phyloP scores from a whole-genome alignment of 257 asterid genomes.

The Capsicum pubescens region DNA sequence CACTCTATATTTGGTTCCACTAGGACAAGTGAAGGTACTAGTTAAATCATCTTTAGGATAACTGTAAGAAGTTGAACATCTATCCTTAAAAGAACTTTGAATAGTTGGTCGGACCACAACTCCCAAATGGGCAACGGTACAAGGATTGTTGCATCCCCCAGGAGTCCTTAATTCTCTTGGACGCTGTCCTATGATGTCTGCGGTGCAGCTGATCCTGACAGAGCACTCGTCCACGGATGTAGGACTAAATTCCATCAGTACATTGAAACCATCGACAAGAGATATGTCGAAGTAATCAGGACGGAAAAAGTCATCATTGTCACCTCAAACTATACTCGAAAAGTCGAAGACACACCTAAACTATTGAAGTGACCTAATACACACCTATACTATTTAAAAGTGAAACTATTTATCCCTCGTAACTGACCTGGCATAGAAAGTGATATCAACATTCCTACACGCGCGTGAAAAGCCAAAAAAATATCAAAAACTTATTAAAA shows the following conservation, averaged over 20 bases:
- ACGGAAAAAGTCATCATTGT: not conserved
- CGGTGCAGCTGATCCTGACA: slow-evolving; percentile 8
- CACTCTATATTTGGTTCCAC: not conserved
- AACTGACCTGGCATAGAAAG: too few species aligned
- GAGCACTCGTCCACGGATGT: slow-evolving; percentile 31
- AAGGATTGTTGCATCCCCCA: slow-evolving; percentile 39
- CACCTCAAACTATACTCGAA: too few species aligned
- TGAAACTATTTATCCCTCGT: too few species aligned
- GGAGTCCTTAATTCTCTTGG: slow-evolving; percentile 28
- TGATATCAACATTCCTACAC: too few species aligned
- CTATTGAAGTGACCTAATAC: too few species aligned
- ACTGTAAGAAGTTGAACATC: slow-evolving; percentile 30
- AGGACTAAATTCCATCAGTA: slow-evolving; percentile 53
- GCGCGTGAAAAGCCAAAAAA: too few species aligned
- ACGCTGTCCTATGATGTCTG: slow-evolving; percentile 30
- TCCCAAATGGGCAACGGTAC: slow-evolving; percentile 30
- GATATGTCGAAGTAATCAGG: slow-evolving; percentile 29
- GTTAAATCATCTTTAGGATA: not conserved
- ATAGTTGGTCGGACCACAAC: not conserved
- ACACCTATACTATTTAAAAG: too few species aligned
- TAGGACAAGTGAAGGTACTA: not conserved
- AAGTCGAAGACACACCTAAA: too few species aligned
- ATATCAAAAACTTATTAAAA: too few species aligned
- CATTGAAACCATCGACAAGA: slow-evolving; percentile 50
- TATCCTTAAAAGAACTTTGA: slow-evolving; percentile 29